Evolutionary conservation across 306 rosid genomes (phyloP), one percentile per base, ranked within the genome.

Genomic region (Begonia loranthoides): DNA sequence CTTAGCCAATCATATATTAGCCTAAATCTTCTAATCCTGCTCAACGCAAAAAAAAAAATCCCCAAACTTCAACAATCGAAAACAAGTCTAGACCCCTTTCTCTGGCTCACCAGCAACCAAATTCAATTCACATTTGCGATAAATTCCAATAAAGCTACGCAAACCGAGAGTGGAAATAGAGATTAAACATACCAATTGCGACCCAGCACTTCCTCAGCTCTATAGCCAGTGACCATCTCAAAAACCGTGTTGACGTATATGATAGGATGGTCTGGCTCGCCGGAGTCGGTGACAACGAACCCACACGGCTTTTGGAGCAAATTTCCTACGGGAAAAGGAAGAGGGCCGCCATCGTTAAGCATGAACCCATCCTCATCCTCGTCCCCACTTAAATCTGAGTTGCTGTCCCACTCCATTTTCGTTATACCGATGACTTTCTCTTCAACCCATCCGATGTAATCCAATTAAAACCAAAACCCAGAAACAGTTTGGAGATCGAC

Each of bases 171-270:
- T 28, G 36, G 36, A 28, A 28, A 28, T 19, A 50, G 5, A 17
- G 34, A 5, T 34, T 17, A 55, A 50, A 78, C 94, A 52, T 17
- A 92, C 99, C 99, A 92, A 64, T 92, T 92, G 51, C 96, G 93
- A 67, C 99, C 99, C 34, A 92, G 96, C 12, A 92, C 99, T 48
- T 92, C 99, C 61, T 92, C 99, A 4, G 99, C 96, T 1, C 99
- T 85, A 62, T 86, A 92, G 6, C 99, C 99, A 13, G 99, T 83
- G 45, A 76, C 72, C 82, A 78, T 66, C 82, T 92, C 99, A 45
- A 92, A 92, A 39, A 86, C 99, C 41, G 94, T 76, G 62, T 92
- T 92, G 72, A 86, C 96, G 52, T 92, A 92, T n/a, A 92, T 92
- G 54, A 92, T 86, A 15, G 99, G 99, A 15, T 92, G 94, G 67